Evolutionary conservation across 73 alveolate species (phyloP).

Genomic region (Breviolum minutum): DNA sequence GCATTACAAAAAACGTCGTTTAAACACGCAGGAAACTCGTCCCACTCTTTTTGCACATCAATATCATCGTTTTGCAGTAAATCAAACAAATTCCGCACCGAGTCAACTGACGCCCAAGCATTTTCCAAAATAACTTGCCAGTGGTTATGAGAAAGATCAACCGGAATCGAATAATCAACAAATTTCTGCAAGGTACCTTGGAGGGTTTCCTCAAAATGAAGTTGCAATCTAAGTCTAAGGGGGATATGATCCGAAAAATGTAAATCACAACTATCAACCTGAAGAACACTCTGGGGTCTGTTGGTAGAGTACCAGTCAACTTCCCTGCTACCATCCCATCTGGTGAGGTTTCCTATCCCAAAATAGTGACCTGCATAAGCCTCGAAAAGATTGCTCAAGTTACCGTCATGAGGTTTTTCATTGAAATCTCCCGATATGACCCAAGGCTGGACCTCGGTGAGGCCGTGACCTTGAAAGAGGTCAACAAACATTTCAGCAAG

Average conservation of each 20-base stretch:
- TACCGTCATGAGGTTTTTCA: neutral
- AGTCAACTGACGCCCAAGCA: too few species aligned
- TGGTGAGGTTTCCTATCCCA: neutral
- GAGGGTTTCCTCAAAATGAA: too few species aligned
- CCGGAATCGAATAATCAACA: too few species aligned
- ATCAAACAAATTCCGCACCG: too few species aligned
- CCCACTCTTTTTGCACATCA: too few species aligned
- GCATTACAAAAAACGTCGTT: too few species aligned
- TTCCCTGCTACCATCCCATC: neutral
- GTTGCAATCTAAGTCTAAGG: too few species aligned
- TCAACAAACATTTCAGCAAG: neutral
- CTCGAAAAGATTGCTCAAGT: neutral
- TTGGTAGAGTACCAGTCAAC: neutral
- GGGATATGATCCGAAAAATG: neutral
- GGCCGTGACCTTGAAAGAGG: neutral
- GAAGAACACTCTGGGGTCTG: neutral
- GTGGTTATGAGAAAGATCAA: too few species aligned
- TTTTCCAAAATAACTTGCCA: too few species aligned
- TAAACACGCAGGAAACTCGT: too few species aligned
- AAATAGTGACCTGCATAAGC: neutral
- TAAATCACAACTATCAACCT: neutral
- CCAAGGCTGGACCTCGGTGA: neutral
- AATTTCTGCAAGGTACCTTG: too few species aligned
- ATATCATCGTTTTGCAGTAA: too few species aligned
- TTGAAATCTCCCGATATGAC: neutral